A percentile compares a stretch with the other conserved stretches of the same genome.
Conservation (phyloP, 2,329 filamentous ascomycete species). For the Epichloe scottii region DNA sequence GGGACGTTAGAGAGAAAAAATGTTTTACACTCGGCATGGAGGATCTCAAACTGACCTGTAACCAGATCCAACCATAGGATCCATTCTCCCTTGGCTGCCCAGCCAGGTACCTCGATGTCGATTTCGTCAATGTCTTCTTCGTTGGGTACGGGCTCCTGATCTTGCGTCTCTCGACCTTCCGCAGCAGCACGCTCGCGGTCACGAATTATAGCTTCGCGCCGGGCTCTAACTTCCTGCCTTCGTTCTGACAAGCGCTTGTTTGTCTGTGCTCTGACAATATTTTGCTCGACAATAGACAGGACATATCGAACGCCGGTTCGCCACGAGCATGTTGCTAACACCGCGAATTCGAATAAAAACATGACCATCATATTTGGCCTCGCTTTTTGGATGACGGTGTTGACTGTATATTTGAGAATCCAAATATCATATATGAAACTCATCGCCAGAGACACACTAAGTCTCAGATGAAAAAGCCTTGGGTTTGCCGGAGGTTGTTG, state of each 20-base stretch:
- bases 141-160: constrained; percentile 39
- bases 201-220: constrained; percentile 38
- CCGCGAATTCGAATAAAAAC: constrained; percentile 96
- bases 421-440: constrained; percentile 69
- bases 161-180: constrained; percentile 45
- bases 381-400: constrained; percentile 73
- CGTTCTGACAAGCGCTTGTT: constrained; percentile 54
- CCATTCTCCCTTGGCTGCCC: constrained; percentile 93
- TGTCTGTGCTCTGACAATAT: constrained; percentile 64
- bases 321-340: constrained; percentile 66
- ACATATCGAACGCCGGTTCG: constrained; percentile 70
- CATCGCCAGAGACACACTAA: constrained; percentile 65
- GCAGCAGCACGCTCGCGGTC: constrained; percentile 35
- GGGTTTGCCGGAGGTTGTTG: constrained; percentile 90
- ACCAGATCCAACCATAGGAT: constrained; percentile 77
- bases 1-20: constrained; percentile 3
- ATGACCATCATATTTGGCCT: constrained; percentile 99
- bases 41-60: constrained; percentile 44
- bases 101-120: constrained; percentile 88
- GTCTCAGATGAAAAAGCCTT: constrained; percentile 70
- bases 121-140: constrained; percentile 80
- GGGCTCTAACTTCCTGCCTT: constrained; percentile 52
- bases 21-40: background rate
- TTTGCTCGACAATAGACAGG: constrained; percentile 65
- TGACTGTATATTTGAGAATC: constrained; percentile 70